Percentiles rank a stretch among this genome's conserved stretches.
phyloP scores from a whole-genome alignment of 2,329 filamentous ascomycete genomes.

The Lasiodiplodia hormozganensis region DNA sequence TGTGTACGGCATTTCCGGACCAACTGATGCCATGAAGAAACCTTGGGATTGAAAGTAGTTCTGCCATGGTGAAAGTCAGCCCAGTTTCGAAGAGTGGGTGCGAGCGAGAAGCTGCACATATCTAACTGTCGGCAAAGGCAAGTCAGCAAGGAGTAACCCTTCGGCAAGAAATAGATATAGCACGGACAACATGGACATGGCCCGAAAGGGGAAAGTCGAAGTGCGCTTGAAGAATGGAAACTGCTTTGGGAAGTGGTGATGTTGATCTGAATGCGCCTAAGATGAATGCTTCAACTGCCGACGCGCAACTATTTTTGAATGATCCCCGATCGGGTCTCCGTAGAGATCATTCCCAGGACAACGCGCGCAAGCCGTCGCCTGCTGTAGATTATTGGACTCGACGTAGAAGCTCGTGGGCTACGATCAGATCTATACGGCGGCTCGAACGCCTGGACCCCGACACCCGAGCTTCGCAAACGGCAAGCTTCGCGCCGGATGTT shows the following conservation, averaged over 20 bases:
- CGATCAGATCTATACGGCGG: neutral
- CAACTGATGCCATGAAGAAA: neutral
- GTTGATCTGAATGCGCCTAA: neutral
- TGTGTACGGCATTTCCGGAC: conserved; percentile 30
- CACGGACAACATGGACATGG: neutral
- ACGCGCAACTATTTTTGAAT: neutral
- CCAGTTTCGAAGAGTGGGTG: neutral
- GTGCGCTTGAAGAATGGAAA: neutral
- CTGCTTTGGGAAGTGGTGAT: neutral
- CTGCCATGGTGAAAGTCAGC: neutral
- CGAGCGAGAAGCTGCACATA: neutral
- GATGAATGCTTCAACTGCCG: neutral
- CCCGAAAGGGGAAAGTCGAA: neutral
- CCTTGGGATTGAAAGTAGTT: neutral
- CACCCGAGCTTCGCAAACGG: neutral
- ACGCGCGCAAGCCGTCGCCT: neutral
- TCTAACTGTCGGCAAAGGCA: conserved; percentile 11
- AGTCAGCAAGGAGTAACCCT: neutral
- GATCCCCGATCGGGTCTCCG: neutral
- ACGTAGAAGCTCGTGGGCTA: neutral
- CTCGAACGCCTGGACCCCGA: conserved; percentile 4
- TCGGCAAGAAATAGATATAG: neutral
- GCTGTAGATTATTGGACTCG: neutral
- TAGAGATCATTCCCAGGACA: neutral
- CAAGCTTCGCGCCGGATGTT: neutral